A percentile compares a stretch with the other conserved stretches of the same genome.
Evolutionary conservation across 352 stramenopile genomes (phyloP).

Genomic region (Phytophthora nicotianae): DNA sequence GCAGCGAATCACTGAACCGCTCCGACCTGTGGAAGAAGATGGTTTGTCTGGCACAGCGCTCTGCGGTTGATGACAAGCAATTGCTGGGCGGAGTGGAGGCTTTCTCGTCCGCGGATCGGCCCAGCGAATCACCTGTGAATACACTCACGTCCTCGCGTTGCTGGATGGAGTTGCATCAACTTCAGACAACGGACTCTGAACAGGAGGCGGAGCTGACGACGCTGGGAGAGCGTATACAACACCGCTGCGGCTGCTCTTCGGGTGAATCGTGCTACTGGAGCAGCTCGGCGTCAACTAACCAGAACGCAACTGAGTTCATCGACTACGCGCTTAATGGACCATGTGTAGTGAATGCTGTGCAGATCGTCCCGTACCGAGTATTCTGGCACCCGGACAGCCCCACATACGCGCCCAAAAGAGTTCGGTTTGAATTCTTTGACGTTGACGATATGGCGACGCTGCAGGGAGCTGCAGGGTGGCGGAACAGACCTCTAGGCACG

Average conservation of each 20-base stretch:
- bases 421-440: constrained; percentile 78
- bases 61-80: constrained; percentile 38
- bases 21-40: constrained; percentile 52
- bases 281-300: constrained; percentile 71
- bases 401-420: constrained; percentile 71
- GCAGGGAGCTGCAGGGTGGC: constrained; percentile 8
- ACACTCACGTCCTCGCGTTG: constrained; percentile 72
- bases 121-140: constrained; percentile 61
- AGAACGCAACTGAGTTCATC: constrained; percentile 73
- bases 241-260: constrained; percentile 72
- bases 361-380: constrained; percentile 80
- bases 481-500: constrained; percentile 11
- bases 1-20: constrained; percentile 25
- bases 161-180: constrained; percentile 59
- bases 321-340: constrained; percentile 66
- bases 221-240: constrained; percentile 65
- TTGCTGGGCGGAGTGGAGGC: constrained; percentile 44
- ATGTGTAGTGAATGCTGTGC: constrained; percentile 63
- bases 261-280: constrained; percentile 87
- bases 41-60: constrained; percentile 49
- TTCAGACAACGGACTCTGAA: constrained; percentile 40
- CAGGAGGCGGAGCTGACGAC: constrained; percentile 50
- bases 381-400: constrained; percentile 81
- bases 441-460: constrained; percentile 28
- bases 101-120: constrained; percentile 63